Conservation (phyloP, 2,329 filamentous ascomycete genomes). For the Colletotrichum sp. region DNA sequence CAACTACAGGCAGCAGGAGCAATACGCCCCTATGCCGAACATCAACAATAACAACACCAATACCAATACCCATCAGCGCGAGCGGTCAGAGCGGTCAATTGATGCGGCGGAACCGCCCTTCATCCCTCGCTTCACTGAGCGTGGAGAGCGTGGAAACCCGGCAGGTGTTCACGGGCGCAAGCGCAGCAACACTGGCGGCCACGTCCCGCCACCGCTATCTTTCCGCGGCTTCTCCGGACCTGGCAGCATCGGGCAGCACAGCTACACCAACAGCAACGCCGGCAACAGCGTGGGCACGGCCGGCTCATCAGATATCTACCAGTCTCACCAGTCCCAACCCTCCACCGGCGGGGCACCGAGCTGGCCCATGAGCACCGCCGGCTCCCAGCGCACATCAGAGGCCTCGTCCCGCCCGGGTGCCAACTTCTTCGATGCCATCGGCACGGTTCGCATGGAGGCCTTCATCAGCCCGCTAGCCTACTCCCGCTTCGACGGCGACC, state of each 20-base stretch:
- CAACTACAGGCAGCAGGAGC: conserved; percentile 44
- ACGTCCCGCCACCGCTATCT: conserved; percentile 70
- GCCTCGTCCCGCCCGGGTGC: conserved; percentile 53
- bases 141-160: conserved; percentile 58
- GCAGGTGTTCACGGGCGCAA: conserved; percentile 74
- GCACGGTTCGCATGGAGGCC: conserved; percentile 95
- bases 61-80: conserved; percentile 47
- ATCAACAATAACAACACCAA: conserved; percentile 7
- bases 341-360: conserved; percentile 34
- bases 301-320: conserved; percentile 65
- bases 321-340: conserved; percentile 56
- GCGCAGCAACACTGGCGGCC: conserved; percentile 86
- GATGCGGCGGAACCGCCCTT: conserved; percentile 75
- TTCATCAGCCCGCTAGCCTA: conserved; percentile 76
- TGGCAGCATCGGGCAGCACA: conserved; percentile 45
- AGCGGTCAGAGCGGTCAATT: conserved; percentile 55
- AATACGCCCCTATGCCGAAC: conserved; percentile 36
- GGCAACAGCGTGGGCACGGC: conserved; percentile 63
- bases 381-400: conserved; percentile 60
- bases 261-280: conserved; percentile 61
- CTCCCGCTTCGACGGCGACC: conserved; percentile 50
- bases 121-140: conserved; percentile 72
- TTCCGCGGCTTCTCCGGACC: conserved; percentile 81
- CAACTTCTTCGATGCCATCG: conserved; percentile 85
- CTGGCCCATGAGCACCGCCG: conserved; percentile 49